Percentiles rank a stretch among this genome's conserved stretches.
These are phyloP conservation scores for Ustilago shanxiensis DNA, from an alignment of 1,284 basidiomycete genomes.

Conservation along the genomic window DNA sequence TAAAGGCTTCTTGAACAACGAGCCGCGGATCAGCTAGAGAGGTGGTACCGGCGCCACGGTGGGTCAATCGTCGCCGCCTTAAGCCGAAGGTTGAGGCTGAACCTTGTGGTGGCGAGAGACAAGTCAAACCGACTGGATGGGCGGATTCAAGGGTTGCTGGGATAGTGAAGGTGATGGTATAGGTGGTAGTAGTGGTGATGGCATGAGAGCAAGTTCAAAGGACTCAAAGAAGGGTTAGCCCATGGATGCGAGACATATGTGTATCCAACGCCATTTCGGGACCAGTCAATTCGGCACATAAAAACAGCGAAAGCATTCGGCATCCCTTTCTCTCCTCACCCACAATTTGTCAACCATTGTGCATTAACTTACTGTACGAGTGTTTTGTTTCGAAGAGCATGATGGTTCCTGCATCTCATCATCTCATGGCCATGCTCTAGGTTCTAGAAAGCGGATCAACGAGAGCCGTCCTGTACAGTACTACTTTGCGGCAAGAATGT, in stretches of 20 bases:
- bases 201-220: neutral
- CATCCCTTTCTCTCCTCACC: neutral
- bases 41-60: neutral
- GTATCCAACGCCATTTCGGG: neutral
- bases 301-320: neutral
- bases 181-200: neutral
- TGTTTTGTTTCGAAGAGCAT: too few species aligned
- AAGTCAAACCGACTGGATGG: neutral
- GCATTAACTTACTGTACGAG: too few species aligned
- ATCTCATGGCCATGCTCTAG: neutral
- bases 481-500: too few species aligned
- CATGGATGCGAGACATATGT: neutral
- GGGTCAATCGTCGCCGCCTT: neutral
- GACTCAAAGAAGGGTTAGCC: neutral
- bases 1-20: neutral
- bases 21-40: neutral
- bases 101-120: neutral
- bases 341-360: too few species aligned
- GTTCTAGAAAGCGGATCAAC: neutral
- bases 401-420: neutral
- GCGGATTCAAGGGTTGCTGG: neutral
- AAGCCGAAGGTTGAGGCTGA: neutral
- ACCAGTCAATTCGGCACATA: neutral
- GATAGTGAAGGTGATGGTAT: constrained; percentile 1
- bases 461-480: neutral